Base-by-base conservation (phyloP, 805 yeast genomes). In the Saccharomycopsis lassenensis region DNA sequence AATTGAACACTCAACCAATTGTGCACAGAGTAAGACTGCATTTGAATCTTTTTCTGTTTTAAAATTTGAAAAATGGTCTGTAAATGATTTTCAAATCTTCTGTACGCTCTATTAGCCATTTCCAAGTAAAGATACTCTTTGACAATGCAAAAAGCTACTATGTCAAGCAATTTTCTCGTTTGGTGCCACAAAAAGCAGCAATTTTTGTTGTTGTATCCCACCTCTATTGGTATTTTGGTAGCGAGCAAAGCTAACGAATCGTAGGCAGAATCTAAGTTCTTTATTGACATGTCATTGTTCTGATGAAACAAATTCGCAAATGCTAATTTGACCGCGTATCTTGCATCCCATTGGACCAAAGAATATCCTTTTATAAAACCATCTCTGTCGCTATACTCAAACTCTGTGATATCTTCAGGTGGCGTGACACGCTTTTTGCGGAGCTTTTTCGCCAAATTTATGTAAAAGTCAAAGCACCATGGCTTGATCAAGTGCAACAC, bases 1-100 rank as follows among this genome's bases (percentile, higher is more conserved):
- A 71, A 68, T 49, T 82, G 93, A n/a, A 57, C 49, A 0, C 77
- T 66, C 7, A 65, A 48, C 93, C 93, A 82, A 27, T 63, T 52
- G 16, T 50, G 44, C 4, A 55, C 56, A 0, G 61, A 44, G 39
- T 49, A 57, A 5, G 57, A 47, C 10, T 43, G 49, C 7, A 50
- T 46, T 2, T 44, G 36, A 10, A 58, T 44, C 6, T 48, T 44
- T 16, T 57, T 52, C 1, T 43, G 37, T n/a, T 58, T 54, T 12
- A 63, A 39, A 4, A 67, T 48, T 5, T 58, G 55, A 6, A 62
- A 46, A 1, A 78, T 71, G 32, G 67, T 69, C 22, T 64, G 63
- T 1, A 80, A 49, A 57, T 84, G 95, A 14, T 70, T 62, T 25
- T 65, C 65, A 50, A 82, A 84, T 51, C 75, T 79, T 40, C 67